phyloP scores from a whole-genome alignment of 345 rosid genomes.

The Crucihimalaya himalaica region DNA sequence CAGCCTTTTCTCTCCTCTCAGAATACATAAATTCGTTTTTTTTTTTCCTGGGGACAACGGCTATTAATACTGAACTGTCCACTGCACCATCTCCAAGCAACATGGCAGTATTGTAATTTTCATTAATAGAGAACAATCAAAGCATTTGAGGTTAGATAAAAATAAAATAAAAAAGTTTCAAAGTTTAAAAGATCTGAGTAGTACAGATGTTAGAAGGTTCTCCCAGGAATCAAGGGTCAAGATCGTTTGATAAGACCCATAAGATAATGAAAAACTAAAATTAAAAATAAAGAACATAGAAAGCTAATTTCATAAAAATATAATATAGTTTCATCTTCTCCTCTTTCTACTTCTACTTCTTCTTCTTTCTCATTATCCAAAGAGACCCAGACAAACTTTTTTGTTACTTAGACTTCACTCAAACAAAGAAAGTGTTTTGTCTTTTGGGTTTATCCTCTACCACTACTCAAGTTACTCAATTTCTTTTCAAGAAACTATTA shows the following conservation, averaged over 20 bases:
- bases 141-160: slow-evolving; percentile 25
- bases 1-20: slow-evolving; percentile 17
- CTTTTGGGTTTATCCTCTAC: slow-evolving; percentile 33
- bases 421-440: slow-evolving; percentile 28
- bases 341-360: slow-evolving; percentile 13
- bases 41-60: slow-evolving; percentile 61
- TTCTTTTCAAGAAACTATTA: background rate
- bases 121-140: slow-evolving; percentile 21
- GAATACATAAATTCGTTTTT: slow-evolving; percentile 29
- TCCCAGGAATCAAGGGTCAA: slow-evolving; percentile 92
- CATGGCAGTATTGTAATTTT: slow-evolving; percentile 8
- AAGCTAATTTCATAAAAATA: background rate
- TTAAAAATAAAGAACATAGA: background rate
- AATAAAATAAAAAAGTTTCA: slow-evolving; percentile 20
- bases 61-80: slow-evolving; percentile 70
- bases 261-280: slow-evolving; percentile 37
- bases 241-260: slow-evolving; percentile 62
- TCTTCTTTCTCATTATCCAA: slow-evolving; percentile 28
- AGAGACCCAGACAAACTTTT: slow-evolving; percentile 27
- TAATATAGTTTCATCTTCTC: slow-evolving; percentile 8
- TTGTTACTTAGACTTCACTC: slow-evolving; percentile 40
- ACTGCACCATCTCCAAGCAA: slow-evolving; percentile 54
- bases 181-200: slow-evolving; percentile 44
- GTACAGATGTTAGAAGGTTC: slow-evolving; percentile 69
- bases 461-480: slow-evolving; percentile 18